Evolutionary conservation across 1,284 basidiomycete species (phyloP), one percentile per base, ranked within the genome.

Genomic region (Crucibulum parvulum): DNA sequence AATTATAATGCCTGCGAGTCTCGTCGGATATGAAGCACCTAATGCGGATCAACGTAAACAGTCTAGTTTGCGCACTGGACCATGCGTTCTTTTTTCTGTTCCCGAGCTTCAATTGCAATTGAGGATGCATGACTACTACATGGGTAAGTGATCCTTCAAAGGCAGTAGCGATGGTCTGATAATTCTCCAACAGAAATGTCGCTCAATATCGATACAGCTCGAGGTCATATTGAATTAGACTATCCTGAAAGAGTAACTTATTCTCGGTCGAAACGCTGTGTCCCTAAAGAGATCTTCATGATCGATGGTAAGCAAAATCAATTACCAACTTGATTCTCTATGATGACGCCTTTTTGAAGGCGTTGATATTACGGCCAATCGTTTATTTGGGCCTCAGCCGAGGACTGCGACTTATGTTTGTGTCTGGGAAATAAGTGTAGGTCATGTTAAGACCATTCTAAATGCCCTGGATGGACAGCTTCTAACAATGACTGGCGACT

Each of bases 381-480:
- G 95, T 38, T 77, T 98, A 11, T 96, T 97, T 69, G 95, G 95
- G 4, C 92, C 93, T 9, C 87, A 89, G 59, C 95, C 95, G 2
- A 84, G 85, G n/a, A 92, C 91, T 0, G 78, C 91, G 1, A 91
- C 94, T 0, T 98, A 98, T 70, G 80, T 96, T 7, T 97, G 95
- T 70, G 85, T 96, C 6, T 98, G 95, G 96, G 93, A 96, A 68
- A 84, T 95, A 48, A 77, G 78, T 18, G 48, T 94, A 31, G 92
- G 92, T 2, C 74, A 82, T 45, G 69, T 94, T 47, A 87, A 87
- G 62, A 84, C 83, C 0, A 73, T 83, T 39, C 66, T 92, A 11
- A 85, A 89, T 1, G 84, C 88, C 4, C 71, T 78, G 11, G 85
- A 95, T 58, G 79, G 81, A 0, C 77, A 79, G 43, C 73, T 85